Conservation (phyloP, 1,139 yeast genomes). For the Magnusiomyces starmeri region DNA sequence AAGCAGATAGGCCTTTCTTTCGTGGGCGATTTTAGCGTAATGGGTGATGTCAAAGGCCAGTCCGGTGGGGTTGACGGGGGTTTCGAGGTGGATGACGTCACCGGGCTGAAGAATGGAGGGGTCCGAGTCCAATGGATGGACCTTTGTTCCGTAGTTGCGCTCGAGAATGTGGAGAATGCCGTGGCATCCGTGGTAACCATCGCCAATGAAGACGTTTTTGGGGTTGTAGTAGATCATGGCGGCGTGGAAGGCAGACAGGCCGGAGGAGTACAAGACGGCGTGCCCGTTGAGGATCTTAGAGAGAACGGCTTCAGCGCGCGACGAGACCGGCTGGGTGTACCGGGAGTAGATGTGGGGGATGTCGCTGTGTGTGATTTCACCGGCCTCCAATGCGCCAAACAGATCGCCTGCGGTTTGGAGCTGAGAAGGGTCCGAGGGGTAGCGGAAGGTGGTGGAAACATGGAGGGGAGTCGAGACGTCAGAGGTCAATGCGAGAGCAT, state of each 20-base stretch:
- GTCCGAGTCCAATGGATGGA: slow-evolving; percentile 45
- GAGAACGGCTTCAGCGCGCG: slow-evolving; percentile 61
- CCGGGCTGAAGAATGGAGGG: slow-evolving; percentile 52
- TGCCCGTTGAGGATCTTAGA: slow-evolving; percentile 46
- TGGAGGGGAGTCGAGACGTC: slow-evolving; percentile 80
- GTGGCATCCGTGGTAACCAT: slow-evolving; percentile 80
- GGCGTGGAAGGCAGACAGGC: slow-evolving; percentile 75
- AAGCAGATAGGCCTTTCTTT: slow-evolving; percentile 55
- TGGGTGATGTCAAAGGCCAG: slow-evolving; percentile 53
- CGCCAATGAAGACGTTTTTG: slow-evolving; percentile 63
- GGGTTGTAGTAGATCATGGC: slow-evolving; percentile 68
- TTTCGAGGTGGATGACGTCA: slow-evolving; percentile 75
- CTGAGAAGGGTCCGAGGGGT: slow-evolving; percentile 50
- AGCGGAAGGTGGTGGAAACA: slow-evolving; percentile 70
- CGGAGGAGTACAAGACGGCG: slow-evolving; percentile 65
- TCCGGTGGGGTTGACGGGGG: slow-evolving; percentile 86
- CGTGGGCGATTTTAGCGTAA: slow-evolving; percentile 63
- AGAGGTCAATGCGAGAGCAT: slow-evolving; percentile 23
- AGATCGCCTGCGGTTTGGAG: slow-evolving; percentile 40
- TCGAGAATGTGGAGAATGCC: slow-evolving; percentile 58
- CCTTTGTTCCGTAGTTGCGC: slow-evolving; percentile 53
- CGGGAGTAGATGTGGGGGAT: slow-evolving; percentile 51
- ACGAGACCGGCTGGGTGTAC: slow-evolving; percentile 61
- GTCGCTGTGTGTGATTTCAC: slow-evolving; percentile 19
- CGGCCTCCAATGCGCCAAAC: slow-evolving; percentile 29